Base-by-base conservation (phyloP, 23 red algal genomes). In the Agarophyton chilense region DNA sequence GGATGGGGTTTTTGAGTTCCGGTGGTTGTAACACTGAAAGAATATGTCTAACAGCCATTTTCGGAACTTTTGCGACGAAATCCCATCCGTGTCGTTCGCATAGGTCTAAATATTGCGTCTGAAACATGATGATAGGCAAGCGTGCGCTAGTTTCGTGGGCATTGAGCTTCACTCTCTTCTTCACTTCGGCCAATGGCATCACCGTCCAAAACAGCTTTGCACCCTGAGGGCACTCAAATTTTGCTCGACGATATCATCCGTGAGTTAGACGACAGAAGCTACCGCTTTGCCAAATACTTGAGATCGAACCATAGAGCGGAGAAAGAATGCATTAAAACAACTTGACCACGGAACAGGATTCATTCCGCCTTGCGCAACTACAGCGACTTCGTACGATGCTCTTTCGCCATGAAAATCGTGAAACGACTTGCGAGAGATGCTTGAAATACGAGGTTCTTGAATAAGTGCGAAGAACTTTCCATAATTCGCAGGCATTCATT, bases 11-110 rank as follows among this genome's bases (percentile, higher is more conserved):
- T 19, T 78, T 78, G 3, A 78, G 26, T 6, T n/a, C 14, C 43
- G 42, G 42, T 22, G 42, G 73, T 50, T 78, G 73, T 10, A 78
- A 51, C 19, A 78, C 73, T 24, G 73, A 17, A 49, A 52, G 6
- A 10, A 78, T 78, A 19, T 78, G 73, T 32, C 17, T 50, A 4
- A 78, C n/a, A 22, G 73, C 73, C 1, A 16, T 40, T 78, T 50
- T 78, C 19, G 32, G 73, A 78, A 40, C 13, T 2, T 46, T 78
- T 22, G 43, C 73, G 26, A 78, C 13, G 29, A 78, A 78, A 2
- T 46, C 49, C 42, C 73, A 78, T 4, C 73, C 73, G 1, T 40
- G 2, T 7, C 16, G 2, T 51, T 78, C 73, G 31, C 73, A 78
- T 2, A 51, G 46, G 2, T 78, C 34, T 2, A 78, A 5, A 51